Conservation (phyloP, 306 rosid genomes). For the Cicer arietinum region DNA sequence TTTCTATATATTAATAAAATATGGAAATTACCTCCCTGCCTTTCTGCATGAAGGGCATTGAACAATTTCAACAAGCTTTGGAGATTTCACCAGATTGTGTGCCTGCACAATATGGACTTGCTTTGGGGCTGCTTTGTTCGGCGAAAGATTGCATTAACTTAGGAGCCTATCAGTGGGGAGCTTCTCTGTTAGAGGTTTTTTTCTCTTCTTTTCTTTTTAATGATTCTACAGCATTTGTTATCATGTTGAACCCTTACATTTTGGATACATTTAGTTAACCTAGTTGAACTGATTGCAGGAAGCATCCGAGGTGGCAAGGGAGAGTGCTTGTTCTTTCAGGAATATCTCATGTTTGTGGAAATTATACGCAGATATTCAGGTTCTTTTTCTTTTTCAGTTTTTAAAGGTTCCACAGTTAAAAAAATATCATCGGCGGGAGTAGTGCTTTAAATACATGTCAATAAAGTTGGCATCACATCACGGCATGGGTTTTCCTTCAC, state of each 20-base stretch:
- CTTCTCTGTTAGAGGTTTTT: constrained; percentile 76
- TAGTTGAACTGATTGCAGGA: constrained; percentile 64
- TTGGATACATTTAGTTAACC: constrained; percentile 36
- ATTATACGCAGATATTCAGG: constrained; percentile 89
- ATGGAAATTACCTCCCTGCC: constrained; percentile 34
- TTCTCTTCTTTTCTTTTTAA: constrained; percentile 35
- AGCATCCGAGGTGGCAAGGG: constrained; percentile 71
- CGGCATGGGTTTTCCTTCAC: constrained; percentile 22
- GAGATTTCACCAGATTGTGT: constrained; percentile 69
- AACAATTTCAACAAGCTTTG: constrained; percentile 79
- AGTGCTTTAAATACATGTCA: constrained; percentile 6
- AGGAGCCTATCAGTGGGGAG: constrained; percentile 91
- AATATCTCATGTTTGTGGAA: constrained; percentile 86
- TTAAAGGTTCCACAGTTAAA: background rate
- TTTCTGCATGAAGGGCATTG: constrained; percentile 76
- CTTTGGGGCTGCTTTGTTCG: constrained; percentile 78
- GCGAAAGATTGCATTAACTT: constrained; percentile 72
- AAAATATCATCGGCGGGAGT: constrained; percentile 15
- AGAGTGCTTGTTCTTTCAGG: constrained; percentile 60
- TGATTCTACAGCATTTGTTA: constrained; percentile 10
- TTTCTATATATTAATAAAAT: constrained; percentile 26
- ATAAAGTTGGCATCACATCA: constrained; percentile 16
- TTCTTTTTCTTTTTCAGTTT: constrained; percentile 42
- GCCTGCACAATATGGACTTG: constrained; percentile 87
- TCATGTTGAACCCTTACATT: constrained; percentile 31